These are phyloP conservation scores for Tetrapisispora arboricola DNA, from an alignment of 805 yeast species.

Conservation along the genomic window DNA sequence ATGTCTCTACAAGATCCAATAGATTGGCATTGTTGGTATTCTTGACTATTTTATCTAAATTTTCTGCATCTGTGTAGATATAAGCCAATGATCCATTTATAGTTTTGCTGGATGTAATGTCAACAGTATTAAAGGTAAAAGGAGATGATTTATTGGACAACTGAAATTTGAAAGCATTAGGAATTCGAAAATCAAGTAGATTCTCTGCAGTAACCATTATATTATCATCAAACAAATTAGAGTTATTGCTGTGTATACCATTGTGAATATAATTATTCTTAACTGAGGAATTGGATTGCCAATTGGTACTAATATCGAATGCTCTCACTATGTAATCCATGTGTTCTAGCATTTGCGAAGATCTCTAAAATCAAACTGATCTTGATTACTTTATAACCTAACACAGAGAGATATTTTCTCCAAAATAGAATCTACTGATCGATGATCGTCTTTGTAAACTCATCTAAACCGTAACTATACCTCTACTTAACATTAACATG, in stretches of 20 bases:
- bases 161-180: conserved; percentile 53
- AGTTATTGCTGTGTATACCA: not conserved
- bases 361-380: too few species aligned
- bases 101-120: conserved; percentile 44
- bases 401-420: too few species aligned
- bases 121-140: conserved; percentile 61
- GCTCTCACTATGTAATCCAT: conserved; percentile 79
- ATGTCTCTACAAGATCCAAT: conserved; percentile 63
- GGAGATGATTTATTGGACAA: conserved; percentile 62
- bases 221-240: conserved; percentile 36
- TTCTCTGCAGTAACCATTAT: conserved; percentile 59
- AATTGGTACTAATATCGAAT: conserved; percentile 57
- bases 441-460: too few species aligned
- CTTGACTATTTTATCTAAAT: conserved; percentile 41
- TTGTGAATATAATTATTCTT: conserved; percentile 16
- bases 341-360: conserved; percentile 51
- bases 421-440: too few species aligned
- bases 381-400: too few species aligned
- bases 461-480: too few species aligned
- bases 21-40: conserved; percentile 42
- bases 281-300: conserved; percentile 56
- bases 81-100: conserved; percentile 81
- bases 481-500: too few species aligned
- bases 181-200: conserved; percentile 63
- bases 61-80: conserved; percentile 51